Evolutionary conservation across 768 basidiomycete species (phyloP), one percentile per base, ranked within the genome.

Genomic region (Serendipita indica): DNA sequence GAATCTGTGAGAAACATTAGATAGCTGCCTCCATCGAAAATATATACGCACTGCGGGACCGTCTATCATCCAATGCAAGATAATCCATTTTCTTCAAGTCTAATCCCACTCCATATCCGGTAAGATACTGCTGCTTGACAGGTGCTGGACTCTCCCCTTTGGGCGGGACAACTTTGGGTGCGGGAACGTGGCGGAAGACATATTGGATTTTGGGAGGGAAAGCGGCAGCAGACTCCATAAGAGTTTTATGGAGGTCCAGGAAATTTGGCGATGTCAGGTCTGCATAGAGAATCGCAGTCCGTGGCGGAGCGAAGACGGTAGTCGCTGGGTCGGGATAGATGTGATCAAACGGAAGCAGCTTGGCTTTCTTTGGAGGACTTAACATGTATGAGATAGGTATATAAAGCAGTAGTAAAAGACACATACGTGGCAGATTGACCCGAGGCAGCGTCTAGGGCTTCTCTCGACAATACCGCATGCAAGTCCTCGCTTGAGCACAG

Each of bases 51-150:
- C 16, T 32, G 52, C 58, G n/a, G 13, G 37, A 3, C 56, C 77
- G 69, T 43, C 96, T 74, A 68, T 99, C 96, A 66, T 99, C 96
- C 5, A 97, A 72, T 3, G 85, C 91, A 12, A 97, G 78, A 67
- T 98, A 99, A 65, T 99, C 96, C 77, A 81, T 96, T 73, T 93
- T 96, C 75, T 99, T 99, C 64, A 99, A 70, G 64, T 94, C 90
- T 57, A 99, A 73, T 20, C 86, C 77, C 4, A 93, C 93, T 2
- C 96, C 96, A 64, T 90, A 99, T 3, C 94, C 94, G 2, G 86
- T 82, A 5, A 99, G 72, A 65, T 77, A 75, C 60, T 70, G 77
- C 3, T 70, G 66, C 20, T 68, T 63, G 0, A 64, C 65, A 0
- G 64, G 54, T 18, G 64, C 65, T 0, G 66, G 62, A 10, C 59